Evolutionary conservation across 345 rosid genomes (phyloP).

Genomic region (Litchi chinensis): DNA sequence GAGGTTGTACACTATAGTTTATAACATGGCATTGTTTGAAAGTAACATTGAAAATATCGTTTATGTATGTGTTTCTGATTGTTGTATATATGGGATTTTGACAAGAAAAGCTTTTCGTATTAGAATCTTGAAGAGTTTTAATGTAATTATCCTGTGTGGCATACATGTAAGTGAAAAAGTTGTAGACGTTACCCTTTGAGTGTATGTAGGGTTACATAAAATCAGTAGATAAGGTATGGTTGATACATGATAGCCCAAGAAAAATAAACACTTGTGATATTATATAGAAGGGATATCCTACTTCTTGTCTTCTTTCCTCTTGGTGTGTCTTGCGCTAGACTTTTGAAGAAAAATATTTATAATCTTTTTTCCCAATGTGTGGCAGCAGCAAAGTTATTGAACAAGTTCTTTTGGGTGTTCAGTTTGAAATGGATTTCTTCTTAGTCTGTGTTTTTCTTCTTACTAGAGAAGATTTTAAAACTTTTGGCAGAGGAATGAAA

Average conservation of each 20-base stretch:
- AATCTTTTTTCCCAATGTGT: neutral
- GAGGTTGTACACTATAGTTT: too few species aligned
- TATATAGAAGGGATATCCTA: neutral
- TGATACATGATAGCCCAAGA: neutral
- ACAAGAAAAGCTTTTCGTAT: neutral
- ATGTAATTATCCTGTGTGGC: neutral
- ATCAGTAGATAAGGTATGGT: neutral
- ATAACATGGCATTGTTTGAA: neutral
- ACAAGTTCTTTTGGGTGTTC: neutral
- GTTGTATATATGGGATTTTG: neutral
- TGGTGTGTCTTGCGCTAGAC: neutral
- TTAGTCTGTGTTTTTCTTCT: neutral
- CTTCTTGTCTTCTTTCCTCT: neutral
- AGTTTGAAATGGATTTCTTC: neutral
- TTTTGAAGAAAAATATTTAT: neutral
- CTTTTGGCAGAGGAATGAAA: neutral
- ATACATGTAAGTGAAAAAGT: neutral
- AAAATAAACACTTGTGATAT: neutral
- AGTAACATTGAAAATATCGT: neutral
- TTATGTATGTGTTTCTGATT: neutral
- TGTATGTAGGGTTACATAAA: neutral
- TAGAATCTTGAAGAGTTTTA: neutral
- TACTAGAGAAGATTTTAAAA: neutral
- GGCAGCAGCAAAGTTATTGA: neutral
- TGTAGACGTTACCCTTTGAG: neutral